Evolutionary conservation across 129 eudicot genomes (phyloP).

Genomic region (Arctium lappa): DNA sequence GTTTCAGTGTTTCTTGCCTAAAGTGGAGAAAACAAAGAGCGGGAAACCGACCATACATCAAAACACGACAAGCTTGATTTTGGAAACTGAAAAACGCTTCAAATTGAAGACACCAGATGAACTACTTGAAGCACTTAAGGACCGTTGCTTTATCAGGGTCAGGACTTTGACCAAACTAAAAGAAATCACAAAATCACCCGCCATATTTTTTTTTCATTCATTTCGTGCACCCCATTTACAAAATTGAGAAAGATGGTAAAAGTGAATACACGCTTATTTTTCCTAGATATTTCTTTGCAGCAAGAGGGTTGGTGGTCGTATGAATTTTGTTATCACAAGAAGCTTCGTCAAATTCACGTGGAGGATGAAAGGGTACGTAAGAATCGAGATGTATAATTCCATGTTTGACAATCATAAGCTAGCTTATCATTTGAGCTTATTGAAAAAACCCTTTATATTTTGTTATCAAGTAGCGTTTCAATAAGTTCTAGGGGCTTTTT

Average conservation of each 20-base stretch:
- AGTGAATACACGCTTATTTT: neutral
- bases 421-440: neutral
- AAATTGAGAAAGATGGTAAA: conserved; percentile 5
- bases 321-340: conserved; percentile 76
- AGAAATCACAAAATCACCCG: neutral
- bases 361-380: conserved; percentile 85
- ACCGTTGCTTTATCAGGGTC: conserved; percentile 78
- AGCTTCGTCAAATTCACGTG: conserved; percentile 72
- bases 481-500: neutral
- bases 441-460: neutral
- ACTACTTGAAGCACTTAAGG: conserved; percentile 83
- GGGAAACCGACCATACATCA: conserved; percentile 61
- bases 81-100: conserved; percentile 75
- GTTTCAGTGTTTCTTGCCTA: conserved; percentile 74
- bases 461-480: neutral
- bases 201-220: neutral
- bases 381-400: neutral
- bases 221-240: neutral
- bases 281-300: conserved; percentile 38
- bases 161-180: conserved; percentile 4
- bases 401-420: neutral
- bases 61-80: conserved; percentile 73
- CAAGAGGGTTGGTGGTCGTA: conserved; percentile 99
- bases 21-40: conserved; percentile 68
- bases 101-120: conserved; percentile 95